Conservation (phyloP, 1,139 yeast genomes). For the Hyphopichia khmerensis region DNA sequence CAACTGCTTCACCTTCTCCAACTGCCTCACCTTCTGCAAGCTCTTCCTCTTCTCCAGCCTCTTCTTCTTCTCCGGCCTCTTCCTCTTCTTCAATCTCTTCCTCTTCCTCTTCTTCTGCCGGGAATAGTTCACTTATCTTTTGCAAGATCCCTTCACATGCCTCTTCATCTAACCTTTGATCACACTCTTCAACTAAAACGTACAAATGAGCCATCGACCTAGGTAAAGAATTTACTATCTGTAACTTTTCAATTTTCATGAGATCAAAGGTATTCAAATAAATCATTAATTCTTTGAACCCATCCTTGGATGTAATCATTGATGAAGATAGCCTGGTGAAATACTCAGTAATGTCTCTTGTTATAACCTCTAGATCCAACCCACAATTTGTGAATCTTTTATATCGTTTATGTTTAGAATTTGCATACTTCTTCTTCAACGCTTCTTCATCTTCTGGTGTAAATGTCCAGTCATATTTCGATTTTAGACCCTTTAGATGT, state of each 20-base stretch:
- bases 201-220: conserved; percentile 74
- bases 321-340: conserved; percentile 47
- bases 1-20: not conserved
- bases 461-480: conserved; percentile 46
- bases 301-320: conserved; percentile 39
- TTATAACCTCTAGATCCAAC: conserved; percentile 59
- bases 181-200: conserved; percentile 88
- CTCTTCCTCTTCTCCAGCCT: conserved; percentile 8
- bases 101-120: conserved; percentile 34
- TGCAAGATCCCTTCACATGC: conserved; percentile 55
- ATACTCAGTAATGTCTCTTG: conserved; percentile 59
- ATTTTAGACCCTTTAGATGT: conserved; percentile 55
- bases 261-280: conserved; percentile 55
- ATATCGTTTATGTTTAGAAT: conserved; percentile 26
- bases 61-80: conserved; percentile 14
- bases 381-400: conserved; percentile 47
- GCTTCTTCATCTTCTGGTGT: conserved; percentile 35
- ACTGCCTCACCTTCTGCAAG: conserved; percentile 4
- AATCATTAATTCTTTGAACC: conserved; percentile 53
- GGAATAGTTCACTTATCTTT: conserved; percentile 51
- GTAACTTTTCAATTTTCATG: conserved; percentile 82
- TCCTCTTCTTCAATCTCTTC: conserved; percentile 32
- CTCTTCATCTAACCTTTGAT: conserved; percentile 68
- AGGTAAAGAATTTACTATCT: conserved; percentile 79
- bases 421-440: conserved; percentile 8